Evolutionary conservation across 345 rosid species (phyloP), one percentile per base, ranked within the genome.

Genomic region (Dimocarpus longan): DNA sequence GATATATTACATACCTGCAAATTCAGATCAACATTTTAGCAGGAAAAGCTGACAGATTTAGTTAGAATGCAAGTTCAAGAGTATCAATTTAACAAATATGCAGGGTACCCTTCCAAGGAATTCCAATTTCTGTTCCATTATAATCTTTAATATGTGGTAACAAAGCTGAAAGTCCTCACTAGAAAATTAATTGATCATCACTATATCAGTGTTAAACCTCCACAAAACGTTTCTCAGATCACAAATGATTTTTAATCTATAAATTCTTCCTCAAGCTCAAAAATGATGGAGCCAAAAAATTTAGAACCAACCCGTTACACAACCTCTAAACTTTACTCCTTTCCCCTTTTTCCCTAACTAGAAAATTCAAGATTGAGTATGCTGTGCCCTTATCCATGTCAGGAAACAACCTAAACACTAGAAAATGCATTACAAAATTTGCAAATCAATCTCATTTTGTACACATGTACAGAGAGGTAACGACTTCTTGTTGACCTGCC

Each of bases 381-480:
- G 50, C 59, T 82, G 32, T 39, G 80, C 78, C 77, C 56, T 70
- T 39, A 69, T 66, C 83, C 79, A 66, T 71, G 76, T 78, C 63
- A 70, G 72, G 57, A 72, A 69, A 32, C 66, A 43, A 74, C 76
- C 80, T 73, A 68, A 79, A 68, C 15, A 70, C 13, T 65, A 43
- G 50, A 80, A 81, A 78, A 69, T 73, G 75, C 66, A 59, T 73
- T 63, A 73, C 82, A 81, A 84, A 82, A 81, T 74, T 82, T 80
- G 78, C 83, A 80, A 78, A 80, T 76, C 71, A 70, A 80, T 81
- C 85, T 84, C 84, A 73, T 82, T 87, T 85, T 87, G 83, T 84
- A 87, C 90, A 89, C 80, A 85, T 83, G 86, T 82, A 84, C 87
- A 83, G 70, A 73, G 60, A 80, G 69, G 71, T 70, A 77, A 62